Percentiles rank a stretch among this genome's conserved stretches.
Conservation (phyloP, 768 basidiomycete genomes). For the Tubosaeta brunneosetosa region DNA sequence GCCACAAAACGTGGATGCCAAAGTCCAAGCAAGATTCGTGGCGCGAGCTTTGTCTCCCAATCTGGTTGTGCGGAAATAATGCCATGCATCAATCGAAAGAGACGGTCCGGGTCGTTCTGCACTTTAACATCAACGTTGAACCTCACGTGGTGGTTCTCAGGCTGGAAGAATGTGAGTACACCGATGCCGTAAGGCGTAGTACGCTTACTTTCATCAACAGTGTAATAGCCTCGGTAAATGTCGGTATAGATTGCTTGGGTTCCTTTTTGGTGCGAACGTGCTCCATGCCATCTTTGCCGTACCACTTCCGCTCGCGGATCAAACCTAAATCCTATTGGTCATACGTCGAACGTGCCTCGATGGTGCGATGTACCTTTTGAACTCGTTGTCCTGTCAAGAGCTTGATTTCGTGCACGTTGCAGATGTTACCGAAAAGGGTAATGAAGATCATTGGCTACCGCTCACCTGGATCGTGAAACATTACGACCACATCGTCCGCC, state of each 20-base stretch:
- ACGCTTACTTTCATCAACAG: conserved; percentile 68
- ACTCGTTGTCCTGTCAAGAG: conserved; percentile 78
- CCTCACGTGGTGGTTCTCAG: conserved; percentile 69
- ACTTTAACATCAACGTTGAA: conserved; percentile 93
- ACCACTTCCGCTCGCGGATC: conserved; percentile 69
- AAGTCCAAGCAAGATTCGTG: conserved; percentile 74
- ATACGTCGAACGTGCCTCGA: conserved; percentile 26
- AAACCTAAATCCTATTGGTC: conserved; percentile 39
- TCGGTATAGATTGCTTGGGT: conserved; percentile 85
- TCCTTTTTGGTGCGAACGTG: conserved; percentile 74
- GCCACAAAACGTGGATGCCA: conserved; percentile 91
- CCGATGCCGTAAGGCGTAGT: conserved; percentile 6
- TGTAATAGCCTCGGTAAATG: conserved; percentile 78
- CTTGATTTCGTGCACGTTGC: conserved; percentile 34
- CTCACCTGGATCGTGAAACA: conserved; percentile 93
- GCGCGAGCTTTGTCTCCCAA: conserved; percentile 75
- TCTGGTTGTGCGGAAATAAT: conserved; percentile 57
- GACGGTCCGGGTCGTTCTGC: conserved; percentile 83
- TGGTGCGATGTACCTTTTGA: conserved; percentile 45
- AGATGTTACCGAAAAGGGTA: conserved; percentile 20
- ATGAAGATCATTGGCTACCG: conserved; percentile 13
- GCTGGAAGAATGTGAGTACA: conserved; percentile 34
- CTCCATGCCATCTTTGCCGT: conserved; percentile 67
- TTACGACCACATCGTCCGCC: conserved; percentile 77
- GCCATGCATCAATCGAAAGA: conserved; percentile 75